Conservation (phyloP, 2,329 filamentous ascomycete species). For the Lizonia empirigonia region DNA sequence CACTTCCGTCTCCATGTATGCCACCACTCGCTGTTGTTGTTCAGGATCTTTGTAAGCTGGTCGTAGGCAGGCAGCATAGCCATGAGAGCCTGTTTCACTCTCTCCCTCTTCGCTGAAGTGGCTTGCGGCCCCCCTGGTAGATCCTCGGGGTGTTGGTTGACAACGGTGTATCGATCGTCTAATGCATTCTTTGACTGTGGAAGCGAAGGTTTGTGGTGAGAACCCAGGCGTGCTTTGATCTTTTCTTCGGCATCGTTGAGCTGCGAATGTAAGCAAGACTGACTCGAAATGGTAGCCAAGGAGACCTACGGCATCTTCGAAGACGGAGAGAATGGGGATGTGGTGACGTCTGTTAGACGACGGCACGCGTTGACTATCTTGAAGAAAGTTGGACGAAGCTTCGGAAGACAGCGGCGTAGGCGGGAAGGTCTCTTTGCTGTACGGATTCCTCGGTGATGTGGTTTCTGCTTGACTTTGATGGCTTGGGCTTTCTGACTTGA, state of each 20-base stretch:
- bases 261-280: slow-evolving; percentile 27
- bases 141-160: slow-evolving; percentile 39
- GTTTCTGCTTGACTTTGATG: slow-evolving; percentile 33
- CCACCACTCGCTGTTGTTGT: slow-evolving; percentile 51
- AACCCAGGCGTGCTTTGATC: slow-evolving; percentile 34
- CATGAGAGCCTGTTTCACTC: slow-evolving; percentile 44
- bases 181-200: slow-evolving; percentile 15
- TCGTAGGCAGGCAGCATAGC: slow-evolving; percentile 44
- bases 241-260: slow-evolving; percentile 45
- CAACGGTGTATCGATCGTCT: slow-evolving; percentile 38
- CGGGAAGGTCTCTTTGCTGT: slow-evolving; percentile 35
- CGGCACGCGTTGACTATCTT: slow-evolving; percentile 30
- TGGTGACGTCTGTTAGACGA: slow-evolving; percentile 36
- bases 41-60: slow-evolving; percentile 41
- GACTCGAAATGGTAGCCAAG: background rate
- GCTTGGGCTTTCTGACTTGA: slow-evolving; percentile 37
- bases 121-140: slow-evolving; percentile 27
- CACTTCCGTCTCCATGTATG: slow-evolving; percentile 51
- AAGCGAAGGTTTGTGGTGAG: slow-evolving; percentile 24
- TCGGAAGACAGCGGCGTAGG: slow-evolving; percentile 44
- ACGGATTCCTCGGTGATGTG: slow-evolving; percentile 32
- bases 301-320: slow-evolving; percentile 47
- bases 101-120: slow-evolving; percentile 42
- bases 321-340: slow-evolving; percentile 46
- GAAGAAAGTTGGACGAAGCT: slow-evolving; percentile 29